Evolutionary conservation across 352 stramenopile genomes (phyloP).

Genomic region (Globisporangium camurandrum): DNA sequence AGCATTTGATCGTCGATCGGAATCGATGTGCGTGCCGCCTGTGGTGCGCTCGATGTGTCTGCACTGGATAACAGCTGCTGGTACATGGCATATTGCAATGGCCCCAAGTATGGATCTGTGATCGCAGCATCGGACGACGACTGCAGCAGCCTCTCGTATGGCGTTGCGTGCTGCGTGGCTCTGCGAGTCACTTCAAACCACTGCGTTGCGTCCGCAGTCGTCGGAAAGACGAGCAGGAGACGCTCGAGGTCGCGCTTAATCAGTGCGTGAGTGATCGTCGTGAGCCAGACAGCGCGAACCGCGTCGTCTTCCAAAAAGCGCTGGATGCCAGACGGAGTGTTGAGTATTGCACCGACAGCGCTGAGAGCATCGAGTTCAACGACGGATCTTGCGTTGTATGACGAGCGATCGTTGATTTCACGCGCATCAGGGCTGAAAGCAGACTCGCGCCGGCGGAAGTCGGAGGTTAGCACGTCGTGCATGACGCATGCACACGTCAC

Average conservation of each 20-base stretch:
- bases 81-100: neutral
- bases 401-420: neutral
- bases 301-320: neutral
- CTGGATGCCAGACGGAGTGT: neutral
- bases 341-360: neutral
- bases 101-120: neutral
- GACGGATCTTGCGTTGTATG: neutral
- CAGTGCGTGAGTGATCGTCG: neutral
- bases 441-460: neutral
- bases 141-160: neutral
- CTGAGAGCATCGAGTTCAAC: neutral
- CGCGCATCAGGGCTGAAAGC: neutral
- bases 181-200: too few relatives aligned
- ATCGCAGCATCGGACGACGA: neutral
- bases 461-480: too few relatives aligned
- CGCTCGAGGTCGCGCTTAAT: neutral
- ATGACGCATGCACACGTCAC: too few relatives aligned
- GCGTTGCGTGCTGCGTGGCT: neutral
- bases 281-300: neutral
- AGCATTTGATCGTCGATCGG: neutral
- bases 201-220: neutral
- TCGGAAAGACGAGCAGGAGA: neutral
- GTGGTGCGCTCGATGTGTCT: neutral
- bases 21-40: neutral
- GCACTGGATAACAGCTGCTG: neutral